These are phyloP conservation scores for Verticillium dahliae DNA, from an alignment of 2,329 filamentous ascomycete species.

Conservation along the genomic window DNA sequence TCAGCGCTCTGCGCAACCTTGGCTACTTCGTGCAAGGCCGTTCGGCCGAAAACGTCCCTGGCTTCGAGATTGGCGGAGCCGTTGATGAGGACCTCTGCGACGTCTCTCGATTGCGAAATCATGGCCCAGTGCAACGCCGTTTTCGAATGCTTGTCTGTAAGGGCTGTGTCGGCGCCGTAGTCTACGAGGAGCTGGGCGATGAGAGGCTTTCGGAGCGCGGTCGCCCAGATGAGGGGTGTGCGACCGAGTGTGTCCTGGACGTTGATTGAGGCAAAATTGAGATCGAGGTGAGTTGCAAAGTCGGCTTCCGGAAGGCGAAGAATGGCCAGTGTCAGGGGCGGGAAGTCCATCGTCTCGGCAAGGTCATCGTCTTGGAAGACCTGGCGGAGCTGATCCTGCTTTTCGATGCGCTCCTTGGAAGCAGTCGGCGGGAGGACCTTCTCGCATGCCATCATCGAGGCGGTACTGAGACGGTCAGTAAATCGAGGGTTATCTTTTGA, in stretches of 20 bases:
- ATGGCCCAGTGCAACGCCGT: not conserved
- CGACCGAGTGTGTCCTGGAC: not conserved
- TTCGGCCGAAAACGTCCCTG: slow-evolving; percentile 18
- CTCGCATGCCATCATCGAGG: slow-evolving; percentile 2
- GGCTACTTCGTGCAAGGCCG: not conserved
- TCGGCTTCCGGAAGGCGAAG: not conserved
- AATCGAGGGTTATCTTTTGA: no score
- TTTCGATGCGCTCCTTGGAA: not conserved
- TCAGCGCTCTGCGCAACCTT: not conserved
- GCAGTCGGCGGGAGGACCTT: not conserved
- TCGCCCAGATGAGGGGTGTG: not conserved
- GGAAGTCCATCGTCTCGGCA: not conserved
- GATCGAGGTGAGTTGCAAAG: not conserved
- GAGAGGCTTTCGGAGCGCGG: not conserved
- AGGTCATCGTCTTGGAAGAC: not conserved
- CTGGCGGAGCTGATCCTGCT: not conserved
- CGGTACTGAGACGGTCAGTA: not conserved
- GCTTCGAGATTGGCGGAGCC: slow-evolving; percentile 15
- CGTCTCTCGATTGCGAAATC: not conserved
- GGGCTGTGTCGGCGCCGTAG: not conserved
- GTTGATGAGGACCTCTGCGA: not conserved
- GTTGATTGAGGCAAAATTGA: not conserved
- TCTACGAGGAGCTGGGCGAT: not conserved
- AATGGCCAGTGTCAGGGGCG: not conserved
- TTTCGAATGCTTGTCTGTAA: not conserved